Evolutionary conservation across 768 basidiomycete genomes (phyloP).

Genomic region (Leccinum rimulosum): DNA sequence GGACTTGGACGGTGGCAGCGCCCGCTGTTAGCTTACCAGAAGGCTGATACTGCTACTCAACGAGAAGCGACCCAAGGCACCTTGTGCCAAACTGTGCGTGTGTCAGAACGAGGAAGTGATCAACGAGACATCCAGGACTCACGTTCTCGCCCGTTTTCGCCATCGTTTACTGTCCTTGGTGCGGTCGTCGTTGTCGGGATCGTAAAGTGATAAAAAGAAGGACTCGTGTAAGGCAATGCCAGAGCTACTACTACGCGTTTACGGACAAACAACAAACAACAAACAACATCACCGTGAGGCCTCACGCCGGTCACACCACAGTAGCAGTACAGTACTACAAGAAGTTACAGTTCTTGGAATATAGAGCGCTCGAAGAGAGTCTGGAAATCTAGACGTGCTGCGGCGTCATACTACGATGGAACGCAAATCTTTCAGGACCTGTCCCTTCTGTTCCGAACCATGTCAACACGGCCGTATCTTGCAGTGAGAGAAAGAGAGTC

Average conservation of each 20-base stretch:
- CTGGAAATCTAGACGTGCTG: constrained; percentile 54
- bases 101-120: constrained; percentile 23
- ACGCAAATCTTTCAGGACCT: constrained; percentile 83
- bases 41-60: constrained; percentile 22
- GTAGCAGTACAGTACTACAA: too few species aligned
- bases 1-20: constrained; percentile 23
- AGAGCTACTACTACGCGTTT: too few species aligned
- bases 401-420: constrained; percentile 36
- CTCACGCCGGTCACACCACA: too few species aligned
- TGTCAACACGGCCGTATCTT: constrained; percentile 8
- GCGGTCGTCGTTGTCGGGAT: too few species aligned
- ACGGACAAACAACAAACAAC: too few species aligned
- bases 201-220: too few species aligned
- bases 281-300: too few species aligned
- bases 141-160: not conserved
- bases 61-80: constrained; percentile 18
- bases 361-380: constrained; percentile 43
- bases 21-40: constrained; percentile 13
- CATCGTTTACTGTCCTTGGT: too few species aligned
- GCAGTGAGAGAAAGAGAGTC: constrained; percentile 1
- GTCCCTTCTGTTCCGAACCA: constrained; percentile 57
- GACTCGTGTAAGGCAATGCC: too few species aligned
- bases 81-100: constrained; percentile 14
- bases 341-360: too few species aligned
- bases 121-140: constrained; percentile 15